Evolutionary conservation across 169 alveolate species (phyloP).

Genomic region (Eimeria tenella): DNA sequence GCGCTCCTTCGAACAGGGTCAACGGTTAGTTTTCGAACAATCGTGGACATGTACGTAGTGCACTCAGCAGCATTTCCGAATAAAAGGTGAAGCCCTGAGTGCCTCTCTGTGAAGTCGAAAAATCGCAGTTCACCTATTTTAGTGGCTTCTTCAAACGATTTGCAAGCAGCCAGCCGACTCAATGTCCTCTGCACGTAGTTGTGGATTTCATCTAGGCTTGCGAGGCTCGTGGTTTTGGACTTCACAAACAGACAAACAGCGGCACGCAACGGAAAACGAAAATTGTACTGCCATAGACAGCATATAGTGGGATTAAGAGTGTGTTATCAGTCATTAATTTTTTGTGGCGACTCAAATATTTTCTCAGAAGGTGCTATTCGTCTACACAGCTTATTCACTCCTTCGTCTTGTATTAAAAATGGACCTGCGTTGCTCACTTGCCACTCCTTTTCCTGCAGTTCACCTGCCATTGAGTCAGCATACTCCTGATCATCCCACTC

Average conservation of each 20-base stretch:
- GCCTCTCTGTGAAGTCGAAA: not conserved
- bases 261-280: not conserved
- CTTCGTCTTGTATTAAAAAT: too few relatives aligned
- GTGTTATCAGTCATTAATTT: too few relatives aligned
- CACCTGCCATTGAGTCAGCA: not conserved
- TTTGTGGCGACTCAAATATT: too few relatives aligned
- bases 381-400: too few relatives aligned
- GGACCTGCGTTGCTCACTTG: not conserved
- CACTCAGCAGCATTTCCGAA: too few relatives aligned
- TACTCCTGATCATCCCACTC: not conserved
- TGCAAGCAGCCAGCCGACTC: constrained; percentile 24
- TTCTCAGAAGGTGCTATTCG: too few relatives aligned
- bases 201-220: constrained; percentile 49
- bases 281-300: too few relatives aligned
- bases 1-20: too few relatives aligned
- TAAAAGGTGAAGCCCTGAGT: not conserved
- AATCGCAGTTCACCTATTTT: not conserved
- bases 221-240: not conserved
- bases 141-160: constrained; percentile 7
- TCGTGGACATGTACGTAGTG: too few relatives aligned
- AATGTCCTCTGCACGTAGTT: constrained; percentile 40
- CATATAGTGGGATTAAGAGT: too few relatives aligned
- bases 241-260: not conserved
- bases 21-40: too few relatives aligned
- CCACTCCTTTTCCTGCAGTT: constrained; percentile 10